Evolutionary conservation across 1,284 basidiomycete species (phyloP).

Genomic region (Cutaneotrichosporon sp.): DNA sequence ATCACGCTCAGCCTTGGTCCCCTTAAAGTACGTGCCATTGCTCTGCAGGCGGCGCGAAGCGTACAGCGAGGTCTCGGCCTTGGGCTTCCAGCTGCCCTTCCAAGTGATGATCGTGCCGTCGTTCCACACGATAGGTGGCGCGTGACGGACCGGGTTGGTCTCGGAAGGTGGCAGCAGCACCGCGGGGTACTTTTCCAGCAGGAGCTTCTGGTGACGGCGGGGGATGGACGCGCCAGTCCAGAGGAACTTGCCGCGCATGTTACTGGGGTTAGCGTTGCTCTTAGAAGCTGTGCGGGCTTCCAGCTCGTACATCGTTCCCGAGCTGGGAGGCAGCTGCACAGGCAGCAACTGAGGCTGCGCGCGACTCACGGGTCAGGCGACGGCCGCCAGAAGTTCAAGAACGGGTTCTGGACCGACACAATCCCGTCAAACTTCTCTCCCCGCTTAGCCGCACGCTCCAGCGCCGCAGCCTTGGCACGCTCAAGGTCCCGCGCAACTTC

Average conservation of each 20-base stretch:
- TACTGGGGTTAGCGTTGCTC: not conserved
- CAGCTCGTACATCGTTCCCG: no score
- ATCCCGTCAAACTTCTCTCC: not conserved
- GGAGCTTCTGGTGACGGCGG: slow-evolving; percentile 37
- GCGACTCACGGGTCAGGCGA: not conserved
- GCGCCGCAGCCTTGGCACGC: slow-evolving; percentile 5
- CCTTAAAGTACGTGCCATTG: slow-evolving; percentile 46
- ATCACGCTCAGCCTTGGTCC: slow-evolving; percentile 46
- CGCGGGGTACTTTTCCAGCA: slow-evolving; percentile 32
- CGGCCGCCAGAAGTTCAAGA: slow-evolving; percentile 23
- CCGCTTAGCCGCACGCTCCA: slow-evolving; percentile 4
- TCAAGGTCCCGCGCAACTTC: slow-evolving; percentile 20
- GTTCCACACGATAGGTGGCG: slow-evolving; percentile 22
- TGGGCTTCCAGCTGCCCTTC: slow-evolving; percentile 22
- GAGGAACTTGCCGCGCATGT: slow-evolving; percentile 1
- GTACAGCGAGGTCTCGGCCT: slow-evolving; percentile 35
- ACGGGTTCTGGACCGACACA: slow-evolving; percentile 41
- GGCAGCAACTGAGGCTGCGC: no score
- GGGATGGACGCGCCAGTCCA: slow-evolving; percentile 24
- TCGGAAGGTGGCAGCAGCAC: slow-evolving; percentile 36
- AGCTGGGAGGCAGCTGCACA: no score
- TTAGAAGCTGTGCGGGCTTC: no score
- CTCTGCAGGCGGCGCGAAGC: slow-evolving; percentile 11
- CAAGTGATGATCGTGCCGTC: slow-evolving; percentile 31
- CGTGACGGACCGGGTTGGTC: slow-evolving; percentile 22